These are phyloP conservation scores for Maudiozyma turicensis DNA, from an alignment of 805 yeast genomes.

Conservation along the genomic window DNA sequence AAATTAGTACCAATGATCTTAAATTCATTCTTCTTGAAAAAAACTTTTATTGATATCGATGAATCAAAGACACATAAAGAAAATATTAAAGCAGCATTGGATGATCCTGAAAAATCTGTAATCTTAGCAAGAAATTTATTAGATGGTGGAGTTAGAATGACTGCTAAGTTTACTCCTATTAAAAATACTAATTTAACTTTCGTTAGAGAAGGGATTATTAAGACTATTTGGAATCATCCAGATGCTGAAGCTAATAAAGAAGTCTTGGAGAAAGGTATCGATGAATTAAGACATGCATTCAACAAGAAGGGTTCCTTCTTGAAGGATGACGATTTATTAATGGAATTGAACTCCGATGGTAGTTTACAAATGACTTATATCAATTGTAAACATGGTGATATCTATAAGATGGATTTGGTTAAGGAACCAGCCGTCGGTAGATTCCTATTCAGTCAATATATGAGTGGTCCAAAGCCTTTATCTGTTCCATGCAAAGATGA, in stretches of 20 bases:
- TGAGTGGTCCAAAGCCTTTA: constrained; percentile 43
- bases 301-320: constrained; percentile 61
- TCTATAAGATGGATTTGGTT: constrained; percentile 46
- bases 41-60: constrained; percentile 30
- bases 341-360: constrained; percentile 46
- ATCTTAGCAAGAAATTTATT: constrained; percentile 48
- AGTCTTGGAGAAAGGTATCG: constrained; percentile 50
- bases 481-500: constrained; percentile 22
- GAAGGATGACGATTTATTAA: constrained; percentile 55
- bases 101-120: constrained; percentile 43
- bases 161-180: constrained; percentile 73
- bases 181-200: constrained; percentile 89
- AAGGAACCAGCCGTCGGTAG: constrained; percentile 52
- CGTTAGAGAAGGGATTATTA: constrained; percentile 77
- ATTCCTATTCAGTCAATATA: constrained; percentile 64
- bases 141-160: constrained; percentile 48
- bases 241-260: constrained; percentile 43
- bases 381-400: constrained; percentile 31
- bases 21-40: constrained; percentile 34
- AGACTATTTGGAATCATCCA: constrained; percentile 64
- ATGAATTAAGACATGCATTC: constrained; percentile 55
- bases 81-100: constrained; percentile 35
- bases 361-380: constrained; percentile 36
- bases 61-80: constrained; percentile 29
- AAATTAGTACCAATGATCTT: constrained; percentile 33